A percentile compares a stretch with the other conserved stretches of the same genome.
Evolutionary conservation across 768 basidiomycete genomes (phyloP).

Genomic region (Cubamyces lactineus): DNA sequence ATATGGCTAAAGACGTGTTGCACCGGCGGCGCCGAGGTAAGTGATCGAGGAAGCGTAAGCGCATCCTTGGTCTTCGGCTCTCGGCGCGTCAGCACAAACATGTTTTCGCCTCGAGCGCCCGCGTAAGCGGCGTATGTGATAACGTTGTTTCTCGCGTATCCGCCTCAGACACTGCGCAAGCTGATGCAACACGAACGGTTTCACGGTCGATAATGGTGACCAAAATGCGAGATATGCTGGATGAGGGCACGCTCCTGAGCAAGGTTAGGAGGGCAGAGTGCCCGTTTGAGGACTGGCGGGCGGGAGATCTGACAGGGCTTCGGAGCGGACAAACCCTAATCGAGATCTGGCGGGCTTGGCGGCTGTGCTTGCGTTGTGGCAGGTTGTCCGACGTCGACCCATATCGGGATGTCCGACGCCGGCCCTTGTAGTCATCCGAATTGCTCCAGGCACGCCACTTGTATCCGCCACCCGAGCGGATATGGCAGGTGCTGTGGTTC

Average conservation of each 20-base stretch:
- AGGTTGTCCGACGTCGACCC: constrained; percentile 4
- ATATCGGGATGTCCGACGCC: background rate
- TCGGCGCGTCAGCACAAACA: constrained; percentile 9
- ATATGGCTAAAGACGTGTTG: constrained; percentile 11
- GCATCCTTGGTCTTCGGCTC: background rate
- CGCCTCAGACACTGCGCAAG: background rate
- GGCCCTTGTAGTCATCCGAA: constrained; percentile 5
- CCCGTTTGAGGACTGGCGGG: background rate
- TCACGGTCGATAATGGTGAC: background rate
- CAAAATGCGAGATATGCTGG: background rate
- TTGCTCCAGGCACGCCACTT: background rate
- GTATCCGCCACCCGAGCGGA: background rate
- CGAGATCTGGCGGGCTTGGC: background rate
- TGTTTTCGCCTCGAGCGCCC: background rate
- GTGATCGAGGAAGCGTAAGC: constrained; percentile 18
- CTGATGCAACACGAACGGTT: background rate
- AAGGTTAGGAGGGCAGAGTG: background rate
- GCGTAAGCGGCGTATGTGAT: constrained; percentile 4
- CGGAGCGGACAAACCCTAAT: constrained; percentile 15
- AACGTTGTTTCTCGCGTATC: background rate
- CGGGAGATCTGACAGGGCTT: constrained; percentile 2
- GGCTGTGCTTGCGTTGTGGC: background rate
- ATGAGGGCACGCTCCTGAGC: constrained; percentile 1
- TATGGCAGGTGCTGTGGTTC: constrained; percentile 14
- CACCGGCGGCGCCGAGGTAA: constrained; percentile 18